Evolutionary conservation across 139 green algal species (phyloP).

Genomic region (Parachlorella kessleri): DNA sequence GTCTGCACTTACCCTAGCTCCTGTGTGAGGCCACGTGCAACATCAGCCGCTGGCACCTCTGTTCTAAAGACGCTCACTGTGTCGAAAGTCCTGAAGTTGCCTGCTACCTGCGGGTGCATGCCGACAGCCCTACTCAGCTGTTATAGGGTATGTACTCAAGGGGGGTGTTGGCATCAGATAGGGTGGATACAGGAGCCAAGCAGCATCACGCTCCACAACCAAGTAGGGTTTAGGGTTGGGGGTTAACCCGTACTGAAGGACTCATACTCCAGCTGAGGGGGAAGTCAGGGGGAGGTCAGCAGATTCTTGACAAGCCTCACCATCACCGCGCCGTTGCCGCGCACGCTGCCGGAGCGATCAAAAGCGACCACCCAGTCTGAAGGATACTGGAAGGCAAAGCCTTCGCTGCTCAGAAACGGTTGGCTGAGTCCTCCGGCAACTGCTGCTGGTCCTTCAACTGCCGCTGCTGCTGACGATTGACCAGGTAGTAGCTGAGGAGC

Average conservation of each 20-base stretch:
- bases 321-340: conserved; percentile 31
- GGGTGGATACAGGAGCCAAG: no score
- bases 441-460: no score
- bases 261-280: no score
- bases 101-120: conserved; percentile 22
- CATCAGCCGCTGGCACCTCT: background rate
- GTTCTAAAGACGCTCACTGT: conserved; percentile 25
- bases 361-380: conserved; percentile 37
- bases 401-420: conserved; percentile 13
- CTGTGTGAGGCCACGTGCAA: conserved; percentile 8
- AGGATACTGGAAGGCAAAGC: conserved; percentile 35
- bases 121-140: no score
- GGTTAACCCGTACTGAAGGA: no score
- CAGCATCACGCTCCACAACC: no score
- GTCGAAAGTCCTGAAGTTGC: conserved; percentile 30
- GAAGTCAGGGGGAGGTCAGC: no score
- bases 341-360: conserved; percentile 22
- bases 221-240: no score
- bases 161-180: no score
- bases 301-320: no score
- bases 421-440: no score
- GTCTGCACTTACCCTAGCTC: background rate
- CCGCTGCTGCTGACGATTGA: background rate
- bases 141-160: no score
- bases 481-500: background rate